phyloP scores from a whole-genome alignment of 83 land plant species.

The Larix sibirica region DNA sequence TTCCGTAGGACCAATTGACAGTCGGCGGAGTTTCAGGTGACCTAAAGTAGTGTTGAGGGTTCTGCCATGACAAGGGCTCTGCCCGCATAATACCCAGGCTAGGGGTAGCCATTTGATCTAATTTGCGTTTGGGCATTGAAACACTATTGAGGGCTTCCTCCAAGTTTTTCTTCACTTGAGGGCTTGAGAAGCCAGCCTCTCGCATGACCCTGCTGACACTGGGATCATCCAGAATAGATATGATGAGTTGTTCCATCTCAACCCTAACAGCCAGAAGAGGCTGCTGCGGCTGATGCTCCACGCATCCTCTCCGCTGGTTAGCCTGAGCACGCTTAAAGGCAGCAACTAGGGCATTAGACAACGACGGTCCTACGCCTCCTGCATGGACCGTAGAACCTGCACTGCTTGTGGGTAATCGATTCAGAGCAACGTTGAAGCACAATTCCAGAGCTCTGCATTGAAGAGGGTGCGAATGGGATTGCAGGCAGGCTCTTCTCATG shows the following conservation, averaged over 20 bases:
- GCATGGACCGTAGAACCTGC: conserved; percentile 5
- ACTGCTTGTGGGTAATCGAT: conserved; percentile 47
- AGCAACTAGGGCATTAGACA: conserved; percentile 74
- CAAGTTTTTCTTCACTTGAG: conserved; percentile 47
- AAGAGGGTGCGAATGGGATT: conserved; percentile 50
- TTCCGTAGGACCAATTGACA: neutral
- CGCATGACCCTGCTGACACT: conserved; percentile 77
- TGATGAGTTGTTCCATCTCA: conserved; percentile 75
- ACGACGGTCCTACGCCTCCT: conserved; percentile 27
- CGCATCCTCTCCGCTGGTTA: conserved; percentile 75
- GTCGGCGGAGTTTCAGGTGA: no score
- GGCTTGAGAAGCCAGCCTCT: conserved; percentile 74
- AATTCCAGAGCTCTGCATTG: conserved; percentile 73
- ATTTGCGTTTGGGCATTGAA: neutral
- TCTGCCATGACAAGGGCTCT: neutral
- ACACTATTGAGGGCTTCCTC: conserved; percentile 20
- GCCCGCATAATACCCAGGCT: no score
- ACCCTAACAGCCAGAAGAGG: conserved; percentile 69
- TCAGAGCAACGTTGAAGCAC: conserved; percentile 81
- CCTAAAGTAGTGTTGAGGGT: neutral
- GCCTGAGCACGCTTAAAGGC: conserved; percentile 85
- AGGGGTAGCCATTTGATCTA: neutral
- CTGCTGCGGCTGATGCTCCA: conserved; percentile 54
- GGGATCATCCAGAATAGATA: conserved; percentile 79
- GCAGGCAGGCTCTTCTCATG: conserved; percentile 70